Percentiles rank a stretch among this genome's conserved stretches.
Conservation (phyloP, 208 protist genomes). For the Lotmaria passim region DNA sequence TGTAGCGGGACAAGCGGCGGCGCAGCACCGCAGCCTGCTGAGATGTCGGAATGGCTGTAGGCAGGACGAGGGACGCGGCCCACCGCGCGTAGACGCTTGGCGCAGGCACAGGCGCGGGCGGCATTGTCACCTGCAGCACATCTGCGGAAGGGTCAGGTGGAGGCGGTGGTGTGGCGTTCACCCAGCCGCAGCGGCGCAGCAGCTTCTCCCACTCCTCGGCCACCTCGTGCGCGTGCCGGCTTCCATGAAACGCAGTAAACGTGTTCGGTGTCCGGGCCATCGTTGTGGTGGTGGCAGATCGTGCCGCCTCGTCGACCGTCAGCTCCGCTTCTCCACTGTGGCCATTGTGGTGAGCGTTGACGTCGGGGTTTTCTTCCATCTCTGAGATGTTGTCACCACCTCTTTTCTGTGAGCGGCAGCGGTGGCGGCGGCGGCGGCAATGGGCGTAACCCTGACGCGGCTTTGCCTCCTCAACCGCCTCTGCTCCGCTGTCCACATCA, state of each 20-base stretch:
- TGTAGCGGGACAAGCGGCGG: slow-evolving; percentile 25
- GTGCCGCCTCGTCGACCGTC: neutral
- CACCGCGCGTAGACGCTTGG: slow-evolving; percentile 3
- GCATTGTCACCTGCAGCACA: neutral
- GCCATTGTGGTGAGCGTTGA: no score
- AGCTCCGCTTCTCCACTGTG: neutral
- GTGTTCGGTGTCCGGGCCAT: neutral
- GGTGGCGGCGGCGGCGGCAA: neutral
- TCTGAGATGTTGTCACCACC: no score
- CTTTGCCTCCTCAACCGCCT: neutral
- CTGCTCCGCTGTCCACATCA: neutral
- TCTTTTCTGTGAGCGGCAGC: no score
- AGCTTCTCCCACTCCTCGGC: slow-evolving; percentile 34
- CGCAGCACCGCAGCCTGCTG: slow-evolving; percentile 33
- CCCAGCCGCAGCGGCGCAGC: slow-evolving; percentile 33
- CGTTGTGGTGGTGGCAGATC: neutral
- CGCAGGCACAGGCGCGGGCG: neutral
- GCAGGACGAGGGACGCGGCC: slow-evolving; percentile 22
- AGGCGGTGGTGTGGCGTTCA: slow-evolving; percentile 24
- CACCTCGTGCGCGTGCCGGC: slow-evolving; percentile 25
- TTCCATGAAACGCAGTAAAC: slow-evolving; percentile 8
- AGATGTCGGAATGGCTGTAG: slow-evolving; percentile 8
- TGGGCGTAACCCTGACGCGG: neutral
- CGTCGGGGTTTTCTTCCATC: no score
- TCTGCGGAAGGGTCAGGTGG: neutral